Evolutionary conservation across 2,329 filamentous ascomycete species (phyloP).

Genomic region (Graphilbum fragrans): DNA sequence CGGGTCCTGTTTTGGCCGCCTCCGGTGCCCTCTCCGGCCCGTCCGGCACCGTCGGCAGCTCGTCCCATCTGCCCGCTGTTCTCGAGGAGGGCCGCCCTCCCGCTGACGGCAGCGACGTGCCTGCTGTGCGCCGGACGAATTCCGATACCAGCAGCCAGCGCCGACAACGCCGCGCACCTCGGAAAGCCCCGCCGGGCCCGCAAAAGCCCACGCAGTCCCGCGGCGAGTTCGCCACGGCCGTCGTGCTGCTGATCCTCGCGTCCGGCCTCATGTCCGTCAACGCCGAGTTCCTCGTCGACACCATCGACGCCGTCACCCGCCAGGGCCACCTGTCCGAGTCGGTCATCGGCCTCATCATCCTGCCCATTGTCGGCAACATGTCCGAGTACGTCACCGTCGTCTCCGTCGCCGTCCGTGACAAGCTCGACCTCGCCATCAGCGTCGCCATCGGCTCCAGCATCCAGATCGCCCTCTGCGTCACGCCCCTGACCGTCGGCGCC

Average conservation of each 20-base stretch:
- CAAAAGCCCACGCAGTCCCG: slow-evolving; percentile 30
- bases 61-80: too few relatives aligned
- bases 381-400: slow-evolving; percentile 74
- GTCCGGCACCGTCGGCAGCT: too few relatives aligned
- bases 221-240: slow-evolving; percentile 12
- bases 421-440: slow-evolving; percentile 63
- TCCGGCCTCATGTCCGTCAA: slow-evolving; percentile 67
- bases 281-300: slow-evolving; percentile 64
- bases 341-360: slow-evolving; percentile 66
- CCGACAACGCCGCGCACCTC: too few relatives aligned
- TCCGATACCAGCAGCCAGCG: too few relatives aligned
- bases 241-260: slow-evolving; percentile 49
- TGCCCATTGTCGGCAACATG: slow-evolving; percentile 71
- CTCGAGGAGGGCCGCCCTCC: too few relatives aligned
- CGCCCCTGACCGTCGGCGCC: slow-evolving; percentile 66
- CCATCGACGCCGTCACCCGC: slow-evolving; percentile 55
- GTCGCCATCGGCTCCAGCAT: slow-evolving; percentile 73
- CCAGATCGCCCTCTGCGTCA: slow-evolving; percentile 72
- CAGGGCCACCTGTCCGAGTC: slow-evolving; percentile 52
- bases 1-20: too few relatives aligned
- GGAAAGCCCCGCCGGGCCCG: too few relatives aligned
- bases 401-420: slow-evolving; percentile 67
- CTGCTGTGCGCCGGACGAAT: too few relatives aligned
- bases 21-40: too few relatives aligned
- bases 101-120: too few relatives aligned